These are phyloP conservation scores for Suillus sp. DNA, from an alignment of 768 basidiomycete species.

Conservation along the genomic window DNA sequence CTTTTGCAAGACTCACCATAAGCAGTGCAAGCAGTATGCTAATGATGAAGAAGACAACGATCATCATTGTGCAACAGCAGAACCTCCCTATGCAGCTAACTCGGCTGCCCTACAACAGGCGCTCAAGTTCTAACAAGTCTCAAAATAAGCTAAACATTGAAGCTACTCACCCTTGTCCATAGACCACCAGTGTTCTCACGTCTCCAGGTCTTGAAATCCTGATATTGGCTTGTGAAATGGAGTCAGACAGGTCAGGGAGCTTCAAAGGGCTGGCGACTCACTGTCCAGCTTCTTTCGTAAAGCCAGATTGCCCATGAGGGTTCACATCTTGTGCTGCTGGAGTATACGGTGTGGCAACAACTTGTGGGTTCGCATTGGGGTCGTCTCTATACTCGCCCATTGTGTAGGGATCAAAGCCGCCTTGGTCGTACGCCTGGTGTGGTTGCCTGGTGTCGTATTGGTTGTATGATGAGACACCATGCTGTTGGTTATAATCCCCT, in stretches of 20 bases:
- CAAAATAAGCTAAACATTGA: neutral
- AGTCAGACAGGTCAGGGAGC: slow-evolving; percentile 14
- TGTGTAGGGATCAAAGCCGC: slow-evolving; percentile 35
- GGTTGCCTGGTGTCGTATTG: slow-evolving; percentile 47
- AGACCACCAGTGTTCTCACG: slow-evolving; percentile 60
- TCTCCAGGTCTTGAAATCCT: slow-evolving; percentile 52
- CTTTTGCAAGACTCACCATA: slow-evolving; percentile 49
- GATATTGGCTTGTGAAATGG: slow-evolving; percentile 19
- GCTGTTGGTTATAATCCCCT: slow-evolving; percentile 33
- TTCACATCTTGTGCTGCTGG: slow-evolving; percentile 34
- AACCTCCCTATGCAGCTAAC: slow-evolving; percentile 66
- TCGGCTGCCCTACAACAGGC: slow-evolving; percentile 53
- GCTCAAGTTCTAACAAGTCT: neutral
- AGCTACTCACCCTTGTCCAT: slow-evolving; percentile 60
- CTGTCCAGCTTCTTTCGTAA: slow-evolving; percentile 27
- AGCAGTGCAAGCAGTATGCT: slow-evolving; percentile 67
- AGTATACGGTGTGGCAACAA: slow-evolving; percentile 12
- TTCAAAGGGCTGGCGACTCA: neutral
- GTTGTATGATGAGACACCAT: slow-evolving; percentile 43
- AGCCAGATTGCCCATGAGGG: slow-evolving; percentile 46
- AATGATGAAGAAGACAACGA: slow-evolving; percentile 60
- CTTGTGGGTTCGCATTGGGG: slow-evolving; percentile 24
- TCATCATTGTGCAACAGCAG: slow-evolving; percentile 76
- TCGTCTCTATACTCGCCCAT: slow-evolving; percentile 42
- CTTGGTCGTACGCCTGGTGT: slow-evolving; percentile 57